Evolutionary conservation across 495 filamentous ascomycete species (phyloP).

Genomic region (Lasiosphaeria ovina): DNA sequence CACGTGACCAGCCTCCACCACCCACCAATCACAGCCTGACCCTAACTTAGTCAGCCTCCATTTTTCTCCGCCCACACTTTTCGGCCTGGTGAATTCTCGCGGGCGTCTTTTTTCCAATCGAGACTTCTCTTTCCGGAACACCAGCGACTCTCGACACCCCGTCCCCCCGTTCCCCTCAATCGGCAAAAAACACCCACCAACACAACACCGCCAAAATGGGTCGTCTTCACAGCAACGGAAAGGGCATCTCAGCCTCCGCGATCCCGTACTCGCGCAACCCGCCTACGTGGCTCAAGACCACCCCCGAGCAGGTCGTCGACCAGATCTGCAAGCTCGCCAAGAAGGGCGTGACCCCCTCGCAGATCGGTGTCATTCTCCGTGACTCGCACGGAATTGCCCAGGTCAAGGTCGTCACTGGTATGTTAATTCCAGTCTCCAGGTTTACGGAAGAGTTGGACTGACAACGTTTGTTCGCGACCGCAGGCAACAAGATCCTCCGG

Average conservation of each 20-base stretch:
- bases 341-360: conserved; percentile 94
- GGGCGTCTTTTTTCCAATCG: conserved; percentile 14
- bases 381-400: conserved; percentile 97
- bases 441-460: conserved; percentile 10
- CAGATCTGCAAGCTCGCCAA: conserved; percentile 98
- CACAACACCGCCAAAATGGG: conserved; percentile 69
- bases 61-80: conserved; percentile 22
- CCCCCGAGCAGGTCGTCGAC: conserved; percentile 85
- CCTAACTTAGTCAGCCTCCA: conserved; percentile 15
- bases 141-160: conserved; percentile 24
- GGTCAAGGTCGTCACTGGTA: conserved; percentile 96
- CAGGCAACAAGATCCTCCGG: conserved; percentile 98
- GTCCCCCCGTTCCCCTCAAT: conserved; percentile 28
- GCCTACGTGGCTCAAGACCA: conserved; percentile 91
- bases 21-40: conserved; percentile 19
- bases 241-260: conserved; percentile 93
- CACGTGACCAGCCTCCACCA: conserved; percentile 8
- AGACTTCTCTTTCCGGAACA: conserved; percentile 11
- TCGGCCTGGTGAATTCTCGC: conserved; percentile 22
- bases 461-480: conserved; percentile 20
- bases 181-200: conserved; percentile 24
- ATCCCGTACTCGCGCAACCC: conserved; percentile 93
- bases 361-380: conserved; percentile 97
- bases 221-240: conserved; percentile 98
- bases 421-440: conserved; percentile 28